A percentile compares a stretch with the other conserved stretches of the same genome.
These are phyloP conservation scores for Cephaloascus albidus DNA, from an alignment of 805 yeast genomes.

Conservation along the genomic window DNA sequence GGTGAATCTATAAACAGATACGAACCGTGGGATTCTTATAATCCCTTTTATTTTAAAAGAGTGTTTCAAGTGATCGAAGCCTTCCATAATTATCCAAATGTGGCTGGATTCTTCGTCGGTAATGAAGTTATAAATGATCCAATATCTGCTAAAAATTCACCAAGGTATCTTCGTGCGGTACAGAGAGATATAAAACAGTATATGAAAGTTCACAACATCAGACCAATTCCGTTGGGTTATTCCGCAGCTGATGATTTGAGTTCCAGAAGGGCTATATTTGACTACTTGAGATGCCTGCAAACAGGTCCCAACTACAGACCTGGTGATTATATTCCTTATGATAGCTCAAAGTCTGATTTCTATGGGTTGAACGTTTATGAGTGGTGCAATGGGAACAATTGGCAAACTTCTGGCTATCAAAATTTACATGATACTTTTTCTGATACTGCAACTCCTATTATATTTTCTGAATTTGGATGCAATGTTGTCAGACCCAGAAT, in stretches of 20 bases:
- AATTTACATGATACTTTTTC: conserved; percentile 21
- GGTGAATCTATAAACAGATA: conserved; percentile 19
- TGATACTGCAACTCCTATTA: conserved; percentile 22
- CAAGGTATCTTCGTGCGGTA: conserved; percentile 27
- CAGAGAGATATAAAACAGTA: conserved; percentile 21
- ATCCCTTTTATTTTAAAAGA: conserved; percentile 17
- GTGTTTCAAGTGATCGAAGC: conserved; percentile 21
- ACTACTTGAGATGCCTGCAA: conserved; percentile 24
- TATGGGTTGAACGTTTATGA: conserved; percentile 28
- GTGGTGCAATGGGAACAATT: conserved; percentile 29
- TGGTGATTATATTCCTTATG: conserved; percentile 5
- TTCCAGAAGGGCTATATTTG: conserved; percentile 15
- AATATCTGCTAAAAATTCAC: conserved; percentile 11
- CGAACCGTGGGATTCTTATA: conserved; percentile 24
- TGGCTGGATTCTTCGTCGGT: conserved; percentile 30
- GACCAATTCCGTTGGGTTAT: conserved; percentile 26
- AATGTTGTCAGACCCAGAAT: conserved; percentile 24
- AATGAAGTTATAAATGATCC: conserved; percentile 25
- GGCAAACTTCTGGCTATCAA: conserved; percentile 24
- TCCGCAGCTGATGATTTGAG: conserved; percentile 25
- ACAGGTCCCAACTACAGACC: conserved; percentile 3
- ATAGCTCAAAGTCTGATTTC: conserved; percentile 18
- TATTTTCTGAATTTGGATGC: conserved; percentile 31
- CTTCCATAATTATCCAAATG: conserved; percentile 19
- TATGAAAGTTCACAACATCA: conserved; percentile 13